Base-by-base conservation (phyloP, 345 rosid species). In the Aethionema arabicum region DNA sequence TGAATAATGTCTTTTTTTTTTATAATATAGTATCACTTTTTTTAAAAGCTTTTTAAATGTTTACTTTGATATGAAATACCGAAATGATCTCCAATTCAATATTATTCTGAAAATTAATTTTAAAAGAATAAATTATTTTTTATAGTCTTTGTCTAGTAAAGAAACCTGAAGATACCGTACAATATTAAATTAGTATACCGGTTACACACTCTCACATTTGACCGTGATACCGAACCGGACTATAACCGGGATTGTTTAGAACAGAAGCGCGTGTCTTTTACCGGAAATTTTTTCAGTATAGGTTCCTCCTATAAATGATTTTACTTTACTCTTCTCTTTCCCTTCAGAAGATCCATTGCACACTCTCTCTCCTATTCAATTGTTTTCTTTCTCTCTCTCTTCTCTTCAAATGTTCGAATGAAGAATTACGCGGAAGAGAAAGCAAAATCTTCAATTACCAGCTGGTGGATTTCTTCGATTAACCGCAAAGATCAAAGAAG, bases 221-320 rank as follows among this genome's bases (percentile, higher is more conserved):
- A 21, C 27, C 1, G 30, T 38, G 6, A 51, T 36, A 68, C 9
- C 6, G 31, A 54, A 69, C 73, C 73, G 73, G 63, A 54, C 0
- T 2, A 15, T 54, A 69, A 68, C 73, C 63, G 58, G 63, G 2
- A 54, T 68, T 63, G 74, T 61, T 21, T 63, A 69, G 44, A 69
- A 62, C 46, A 56, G 55, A 59, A 52, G 48, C 56, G 73, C 50
- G 74, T 63, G 74, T 69, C 58, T 46, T 63, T 55, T 39, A n/a
- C 38, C 47, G 54, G 63, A 56, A 69, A 12, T 69, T 61, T 68
- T 68, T 60, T 61, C 54, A 36, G 35, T 13, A 16, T 27, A 13
- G 50, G 62, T 36, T 61, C 27, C 27, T 45, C 48, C 11, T n/a
- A 46, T 61, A 53, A 69, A 56, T 70, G 46, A 70, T 68, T 62